Conservation (phyloP, 768 basidiomycete species). For the Chalciporus pseudorubinellus region DNA sequence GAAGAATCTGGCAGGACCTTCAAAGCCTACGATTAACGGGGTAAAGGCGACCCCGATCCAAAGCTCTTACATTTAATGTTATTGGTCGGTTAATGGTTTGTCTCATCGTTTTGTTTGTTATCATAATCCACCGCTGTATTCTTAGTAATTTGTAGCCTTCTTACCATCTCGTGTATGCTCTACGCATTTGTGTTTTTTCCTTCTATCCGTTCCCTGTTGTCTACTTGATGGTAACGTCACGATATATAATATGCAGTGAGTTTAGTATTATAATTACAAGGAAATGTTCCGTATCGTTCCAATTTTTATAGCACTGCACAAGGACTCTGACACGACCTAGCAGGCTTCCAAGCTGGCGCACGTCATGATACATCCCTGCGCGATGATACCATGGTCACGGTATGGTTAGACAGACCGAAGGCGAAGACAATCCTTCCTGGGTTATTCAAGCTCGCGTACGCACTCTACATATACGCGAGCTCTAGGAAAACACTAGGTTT, state of each 20-base stretch:
- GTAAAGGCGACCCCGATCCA: not conserved
- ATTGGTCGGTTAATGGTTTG: constrained; percentile 10
- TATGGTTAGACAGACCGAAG: too few relatives aligned
- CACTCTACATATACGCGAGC: too few relatives aligned
- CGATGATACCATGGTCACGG: too few relatives aligned
- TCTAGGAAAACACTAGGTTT: too few relatives aligned
- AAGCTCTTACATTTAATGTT: constrained; percentile 4
- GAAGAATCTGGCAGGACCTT: constrained; percentile 22
- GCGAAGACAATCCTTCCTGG: too few relatives aligned
- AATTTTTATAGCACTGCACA: too few relatives aligned
- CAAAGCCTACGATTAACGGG: constrained; percentile 1
- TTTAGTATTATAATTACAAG: not conserved
- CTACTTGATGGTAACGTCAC: constrained; percentile 8
- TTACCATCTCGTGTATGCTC: constrained; percentile 6
- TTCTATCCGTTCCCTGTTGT: constrained; percentile 5
- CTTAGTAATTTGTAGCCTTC: constrained; percentile 13
- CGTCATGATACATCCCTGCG: too few relatives aligned
- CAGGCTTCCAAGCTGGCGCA: too few relatives aligned
- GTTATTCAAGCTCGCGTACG: too few relatives aligned
- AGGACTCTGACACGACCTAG: too few relatives aligned
- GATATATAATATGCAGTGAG: constrained; percentile 4
- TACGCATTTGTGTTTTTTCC: constrained; percentile 6
- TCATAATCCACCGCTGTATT: constrained; percentile 20
- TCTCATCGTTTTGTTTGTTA: not conserved
- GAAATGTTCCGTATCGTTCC: too few relatives aligned